These are phyloP conservation scores for Neurospora tetraspora DNA, from an alignment of 495 filamentous ascomycete genomes.

Conservation along the genomic window DNA sequence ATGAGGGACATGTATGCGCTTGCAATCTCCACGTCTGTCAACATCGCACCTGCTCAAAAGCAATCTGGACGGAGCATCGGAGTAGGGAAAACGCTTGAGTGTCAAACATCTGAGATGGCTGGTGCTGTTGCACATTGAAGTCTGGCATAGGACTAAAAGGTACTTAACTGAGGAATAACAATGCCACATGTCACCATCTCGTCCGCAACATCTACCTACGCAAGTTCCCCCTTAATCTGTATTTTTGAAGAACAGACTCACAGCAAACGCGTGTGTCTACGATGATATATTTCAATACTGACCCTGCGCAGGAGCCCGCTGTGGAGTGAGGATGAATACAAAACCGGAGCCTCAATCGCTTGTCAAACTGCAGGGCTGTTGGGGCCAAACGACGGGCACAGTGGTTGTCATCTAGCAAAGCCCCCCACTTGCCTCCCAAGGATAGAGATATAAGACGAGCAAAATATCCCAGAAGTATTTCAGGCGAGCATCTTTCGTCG, in stretches of 20 bases:
- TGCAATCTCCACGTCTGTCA: background rate
- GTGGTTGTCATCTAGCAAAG: background rate
- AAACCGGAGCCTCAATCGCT: background rate
- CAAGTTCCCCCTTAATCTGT: background rate
- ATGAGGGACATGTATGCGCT: background rate
- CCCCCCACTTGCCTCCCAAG: rapidly evolving
- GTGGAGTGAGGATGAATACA: background rate
- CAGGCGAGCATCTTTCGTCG: background rate
- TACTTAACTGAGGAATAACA: too few relatives aligned
- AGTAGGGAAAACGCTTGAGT: background rate
- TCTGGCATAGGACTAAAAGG: too few relatives aligned
- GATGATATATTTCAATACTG: background rate
- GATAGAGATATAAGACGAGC: background rate
- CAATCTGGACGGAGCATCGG: background rate
- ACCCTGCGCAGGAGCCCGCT: background rate
- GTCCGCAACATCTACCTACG: background rate
- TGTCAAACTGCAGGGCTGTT: background rate
- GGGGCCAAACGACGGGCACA: background rate
- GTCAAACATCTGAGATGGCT: background rate
- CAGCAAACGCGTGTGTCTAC: background rate
- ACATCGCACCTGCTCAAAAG: background rate
- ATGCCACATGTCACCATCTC: background rate
- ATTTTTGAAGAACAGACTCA: background rate
- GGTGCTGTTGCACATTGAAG: background rate
- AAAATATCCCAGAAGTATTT: background rate